These are phyloP conservation scores for Fusarium euwallaceae DNA, from an alignment of 2,329 filamentous ascomycete species.

Conservation along the genomic window DNA sequence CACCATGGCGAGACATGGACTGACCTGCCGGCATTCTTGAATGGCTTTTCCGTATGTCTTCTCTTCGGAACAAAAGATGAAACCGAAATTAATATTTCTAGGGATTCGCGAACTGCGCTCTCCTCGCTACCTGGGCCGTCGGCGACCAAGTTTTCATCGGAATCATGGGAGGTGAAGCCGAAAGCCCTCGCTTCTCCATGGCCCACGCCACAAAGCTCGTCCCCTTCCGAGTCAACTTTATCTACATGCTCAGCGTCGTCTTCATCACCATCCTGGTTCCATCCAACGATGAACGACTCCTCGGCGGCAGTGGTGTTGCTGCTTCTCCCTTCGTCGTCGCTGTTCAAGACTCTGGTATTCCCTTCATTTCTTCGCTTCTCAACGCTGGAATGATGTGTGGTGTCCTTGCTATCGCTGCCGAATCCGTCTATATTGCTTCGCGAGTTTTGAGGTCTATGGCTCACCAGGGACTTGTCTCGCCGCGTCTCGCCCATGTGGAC, in stretches of 20 bases:
- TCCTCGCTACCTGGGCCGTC: constrained; percentile 39
- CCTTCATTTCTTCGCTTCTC: constrained; percentile 30
- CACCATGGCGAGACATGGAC: constrained; percentile 27
- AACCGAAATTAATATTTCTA: neutral
- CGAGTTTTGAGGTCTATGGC: constrained; percentile 36
- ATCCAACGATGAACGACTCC: constrained; percentile 28
- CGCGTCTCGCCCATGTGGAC: constrained; percentile 18
- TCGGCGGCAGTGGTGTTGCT: constrained; percentile 27
- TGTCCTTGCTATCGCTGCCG: constrained; percentile 30
- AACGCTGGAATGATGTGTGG: constrained; percentile 41
- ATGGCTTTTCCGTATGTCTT: constrained; percentile 29
- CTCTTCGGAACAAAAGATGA: too few species aligned
- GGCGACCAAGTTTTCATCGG: constrained; percentile 42
- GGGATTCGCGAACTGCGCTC: constrained; percentile 38
- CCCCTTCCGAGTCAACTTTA: constrained; percentile 34
- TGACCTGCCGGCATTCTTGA: constrained; percentile 16
- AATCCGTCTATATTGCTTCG: constrained; percentile 32
- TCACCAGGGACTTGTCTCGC: constrained; percentile 17
- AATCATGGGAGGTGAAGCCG: constrained; percentile 40
- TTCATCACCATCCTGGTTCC: constrained; percentile 35
- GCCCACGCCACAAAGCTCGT: constrained; percentile 38
- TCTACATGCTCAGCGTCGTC: constrained; percentile 37
- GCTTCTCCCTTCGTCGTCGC: constrained; percentile 39
- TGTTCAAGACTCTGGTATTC: constrained; percentile 24
- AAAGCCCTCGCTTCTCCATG: constrained; percentile 33